Conservation (phyloP, 2,329 filamentous ascomycete species). For the Pseudogymnoascus sp. region DNA sequence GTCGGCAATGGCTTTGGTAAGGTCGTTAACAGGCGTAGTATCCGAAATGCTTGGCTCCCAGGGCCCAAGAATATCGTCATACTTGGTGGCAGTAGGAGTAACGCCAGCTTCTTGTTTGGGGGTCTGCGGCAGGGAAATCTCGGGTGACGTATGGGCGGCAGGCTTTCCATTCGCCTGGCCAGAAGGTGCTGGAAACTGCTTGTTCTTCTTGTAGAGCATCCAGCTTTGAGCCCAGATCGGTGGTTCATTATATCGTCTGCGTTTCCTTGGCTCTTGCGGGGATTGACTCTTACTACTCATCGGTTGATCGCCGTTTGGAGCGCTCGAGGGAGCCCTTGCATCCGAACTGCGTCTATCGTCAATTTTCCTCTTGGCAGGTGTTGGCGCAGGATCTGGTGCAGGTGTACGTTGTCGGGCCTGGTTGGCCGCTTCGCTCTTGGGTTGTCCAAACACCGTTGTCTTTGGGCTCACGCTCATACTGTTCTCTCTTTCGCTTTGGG, state of each 20-base stretch:
- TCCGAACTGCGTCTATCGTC: constrained; percentile 32
- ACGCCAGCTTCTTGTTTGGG: constrained; percentile 15
- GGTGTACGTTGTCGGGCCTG: constrained; percentile 25
- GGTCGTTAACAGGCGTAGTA: constrained; percentile 63
- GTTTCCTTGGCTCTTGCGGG: constrained; percentile 4
- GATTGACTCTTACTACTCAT: constrained; percentile 3
- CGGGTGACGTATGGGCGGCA: constrained; percentile 16
- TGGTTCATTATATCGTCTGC: constrained; percentile 40
- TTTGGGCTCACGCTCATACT: constrained; percentile 75
- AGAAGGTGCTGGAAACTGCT: constrained; percentile 23
- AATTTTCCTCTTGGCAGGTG: constrained; percentile 43
- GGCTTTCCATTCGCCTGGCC: constrained; percentile 8
- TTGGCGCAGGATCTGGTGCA: constrained; percentile 32
- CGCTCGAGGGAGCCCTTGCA: constrained; percentile 21
- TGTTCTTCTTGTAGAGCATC: constrained; percentile 11
- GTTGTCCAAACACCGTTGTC: constrained; percentile 44
- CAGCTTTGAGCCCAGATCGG: constrained; percentile 40
- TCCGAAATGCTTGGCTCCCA: constrained; percentile 67
- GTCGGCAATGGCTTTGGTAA: constrained; percentile 71
- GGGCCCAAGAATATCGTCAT: constrained; percentile 37
- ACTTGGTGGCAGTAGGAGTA: not conserved
- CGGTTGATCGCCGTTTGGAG: constrained; percentile 17
- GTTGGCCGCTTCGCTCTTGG: constrained; percentile 20
- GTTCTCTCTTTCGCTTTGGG: constrained; percentile 58
- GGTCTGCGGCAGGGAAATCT: not conserved